Percentiles rank a stretch among this genome's conserved stretches.
phyloP scores from a whole-genome alignment of 805 yeast genomes.

The Ogataea ramenticola region DNA sequence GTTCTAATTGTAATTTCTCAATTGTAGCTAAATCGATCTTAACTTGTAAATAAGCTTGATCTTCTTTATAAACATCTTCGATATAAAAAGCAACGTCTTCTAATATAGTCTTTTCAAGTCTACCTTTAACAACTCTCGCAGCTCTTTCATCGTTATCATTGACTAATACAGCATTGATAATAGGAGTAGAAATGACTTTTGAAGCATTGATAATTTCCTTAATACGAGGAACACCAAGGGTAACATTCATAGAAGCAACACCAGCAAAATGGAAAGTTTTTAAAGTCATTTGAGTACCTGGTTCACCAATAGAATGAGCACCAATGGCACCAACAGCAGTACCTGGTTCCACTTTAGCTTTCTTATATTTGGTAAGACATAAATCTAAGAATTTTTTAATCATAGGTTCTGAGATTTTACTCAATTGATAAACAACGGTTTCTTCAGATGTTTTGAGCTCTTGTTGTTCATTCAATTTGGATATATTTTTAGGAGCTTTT shows the following conservation, averaged over 20 bases:
- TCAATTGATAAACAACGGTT: conserved; percentile 53
- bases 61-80: conserved; percentile 87
- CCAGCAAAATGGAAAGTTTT: conserved; percentile 87
- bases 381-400: conserved; percentile 63
- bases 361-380: conserved; percentile 73
- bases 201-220: conserved; percentile 98
- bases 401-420: conserved; percentile 55
- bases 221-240: conserved; percentile 98
- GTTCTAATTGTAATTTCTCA: conserved; percentile 83
- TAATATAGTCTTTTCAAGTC: conserved; percentile 86
- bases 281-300: conserved; percentile 98
- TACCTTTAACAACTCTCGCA: conserved; percentile 96
- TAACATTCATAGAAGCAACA: conserved; percentile 98
- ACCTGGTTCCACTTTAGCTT: conserved; percentile 96
- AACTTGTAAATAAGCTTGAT: conserved; percentile 69
- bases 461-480: too few species aligned
- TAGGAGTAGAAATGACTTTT: conserved; percentile 90
- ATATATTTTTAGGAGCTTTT: not conserved
- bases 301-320: conserved; percentile 98
- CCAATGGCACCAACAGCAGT: conserved; percentile 99
- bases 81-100: conserved; percentile 83
- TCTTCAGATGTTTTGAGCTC: conserved; percentile 10
- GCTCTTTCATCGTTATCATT: conserved; percentile 95
- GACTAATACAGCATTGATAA: conserved; percentile 88
- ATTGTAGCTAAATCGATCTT: conserved; percentile 79